A percentile compares a stretch with the other conserved stretches of the same genome.
Evolutionary conservation across 768 basidiomycete genomes (phyloP).

Genomic region (Kwoniella europaea): DNA sequence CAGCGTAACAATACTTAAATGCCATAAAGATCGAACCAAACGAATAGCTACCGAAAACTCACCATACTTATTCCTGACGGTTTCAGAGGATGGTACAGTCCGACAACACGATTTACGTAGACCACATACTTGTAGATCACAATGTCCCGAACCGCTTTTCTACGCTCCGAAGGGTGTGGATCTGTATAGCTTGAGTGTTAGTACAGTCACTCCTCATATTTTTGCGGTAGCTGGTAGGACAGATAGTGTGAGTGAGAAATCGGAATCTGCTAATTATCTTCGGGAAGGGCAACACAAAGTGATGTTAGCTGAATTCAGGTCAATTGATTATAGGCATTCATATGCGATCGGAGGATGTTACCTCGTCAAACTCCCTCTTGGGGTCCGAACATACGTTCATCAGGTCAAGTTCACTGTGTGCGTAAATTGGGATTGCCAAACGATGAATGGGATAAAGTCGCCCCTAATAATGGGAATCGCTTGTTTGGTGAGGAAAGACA

Average conservation of each 20-base stretch:
- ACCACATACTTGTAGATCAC: conserved; percentile 67
- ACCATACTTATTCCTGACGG: conserved; percentile 48
- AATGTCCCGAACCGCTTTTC: conserved; percentile 76
- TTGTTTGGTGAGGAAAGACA: conserved; percentile 41
- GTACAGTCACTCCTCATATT: conserved; percentile 78
- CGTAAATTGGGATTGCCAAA: conserved; percentile 71
- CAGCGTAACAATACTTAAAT: conserved; percentile 63
- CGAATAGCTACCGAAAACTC: conserved; percentile 67
- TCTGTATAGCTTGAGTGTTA: conserved; percentile 74
- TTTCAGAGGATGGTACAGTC: conserved; percentile 76
- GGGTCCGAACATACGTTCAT: conserved; percentile 66
- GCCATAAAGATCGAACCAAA: conserved; percentile 74
- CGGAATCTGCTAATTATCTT: too few species aligned
- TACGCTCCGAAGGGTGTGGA: conserved; percentile 64
- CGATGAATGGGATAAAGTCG: conserved; percentile 43
- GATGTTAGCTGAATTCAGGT: background rate
- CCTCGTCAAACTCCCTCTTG: conserved; percentile 72
- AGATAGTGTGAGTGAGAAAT: conserved; percentile 72
- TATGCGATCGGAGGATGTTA: conserved; percentile 80
- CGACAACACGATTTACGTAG: conserved; percentile 83
- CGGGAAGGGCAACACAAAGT: too few species aligned
- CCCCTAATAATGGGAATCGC: conserved; percentile 22
- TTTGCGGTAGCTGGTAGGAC: conserved; percentile 84
- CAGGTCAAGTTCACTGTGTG: conserved; percentile 75
- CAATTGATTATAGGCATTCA: conserved; percentile 66